A percentile compares a stretch with the other conserved stretches of the same genome.
phyloP scores from a whole-genome alignment of 148 eudicot species.

The Chenopodium suecicum region DNA sequence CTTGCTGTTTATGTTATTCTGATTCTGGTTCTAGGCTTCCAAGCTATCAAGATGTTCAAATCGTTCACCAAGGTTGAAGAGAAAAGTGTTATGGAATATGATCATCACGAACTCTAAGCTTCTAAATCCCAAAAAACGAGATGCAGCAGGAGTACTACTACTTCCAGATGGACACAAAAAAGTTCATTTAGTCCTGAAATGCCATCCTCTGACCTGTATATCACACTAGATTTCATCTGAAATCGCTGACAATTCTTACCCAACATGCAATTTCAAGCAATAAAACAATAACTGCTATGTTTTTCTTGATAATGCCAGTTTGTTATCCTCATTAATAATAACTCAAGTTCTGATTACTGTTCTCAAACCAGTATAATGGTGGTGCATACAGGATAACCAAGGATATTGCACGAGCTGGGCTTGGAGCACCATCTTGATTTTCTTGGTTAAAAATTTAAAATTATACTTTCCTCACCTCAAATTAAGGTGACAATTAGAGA shows the following conservation, averaged over 20 bases:
- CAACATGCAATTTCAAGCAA: constrained; percentile 11
- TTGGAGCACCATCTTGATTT: not conserved
- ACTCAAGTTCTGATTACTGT: not conserved
- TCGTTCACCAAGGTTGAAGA: constrained; percentile 9
- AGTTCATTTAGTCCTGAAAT: not conserved
- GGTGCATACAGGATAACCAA: too few species aligned
- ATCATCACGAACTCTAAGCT: not conserved
- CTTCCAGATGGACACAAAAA: not conserved
- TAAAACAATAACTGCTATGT: not conserved
- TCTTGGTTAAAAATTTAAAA: not conserved
- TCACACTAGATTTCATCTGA: not conserved
- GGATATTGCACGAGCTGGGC: not conserved
- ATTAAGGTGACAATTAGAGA: not conserved
- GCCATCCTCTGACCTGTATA: not conserved
- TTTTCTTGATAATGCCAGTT: not conserved
- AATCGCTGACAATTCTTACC: constrained; percentile 1
- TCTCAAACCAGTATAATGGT: not conserved
- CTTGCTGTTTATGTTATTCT: constrained; percentile 26
- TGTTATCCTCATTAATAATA: not conserved
- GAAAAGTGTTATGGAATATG: constrained; percentile 5
- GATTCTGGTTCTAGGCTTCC: constrained; percentile 30
- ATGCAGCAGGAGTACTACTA: not conserved
- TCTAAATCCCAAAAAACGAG: not conserved
- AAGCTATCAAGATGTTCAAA: constrained; percentile 20
- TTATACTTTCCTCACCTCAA: not conserved